Conservation (phyloP, 208 protist genomes). For the Trypanosoma lewisi region DNA sequence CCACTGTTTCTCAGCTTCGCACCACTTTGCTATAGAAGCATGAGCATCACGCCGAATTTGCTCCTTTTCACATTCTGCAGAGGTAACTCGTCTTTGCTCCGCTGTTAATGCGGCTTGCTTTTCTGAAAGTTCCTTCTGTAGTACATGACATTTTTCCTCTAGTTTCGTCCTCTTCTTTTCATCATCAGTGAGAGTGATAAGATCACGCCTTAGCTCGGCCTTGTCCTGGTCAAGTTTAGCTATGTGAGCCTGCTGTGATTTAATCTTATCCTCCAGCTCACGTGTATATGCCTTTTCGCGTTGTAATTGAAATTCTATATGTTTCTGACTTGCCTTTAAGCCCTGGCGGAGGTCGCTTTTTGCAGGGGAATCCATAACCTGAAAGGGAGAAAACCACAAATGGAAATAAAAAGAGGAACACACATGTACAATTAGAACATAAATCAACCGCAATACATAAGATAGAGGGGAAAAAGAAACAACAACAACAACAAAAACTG, state of each 20-base stretch:
- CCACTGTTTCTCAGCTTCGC: constrained; percentile 75
- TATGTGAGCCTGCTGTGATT: constrained; percentile 59
- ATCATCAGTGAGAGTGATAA: constrained; percentile 57
- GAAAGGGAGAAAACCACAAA: not conserved
- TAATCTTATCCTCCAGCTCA: constrained; percentile 72
- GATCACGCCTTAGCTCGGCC: constrained; percentile 73
- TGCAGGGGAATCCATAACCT: constrained; percentile 27
- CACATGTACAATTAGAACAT: not conserved
- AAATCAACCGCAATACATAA: not conserved
- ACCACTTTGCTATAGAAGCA: constrained; percentile 70
- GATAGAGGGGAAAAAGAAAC: not conserved
- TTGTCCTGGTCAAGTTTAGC: constrained; percentile 81
- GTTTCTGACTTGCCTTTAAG: constrained; percentile 63
- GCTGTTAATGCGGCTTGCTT: constrained; percentile 48
- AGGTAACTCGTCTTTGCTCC: constrained; percentile 33
- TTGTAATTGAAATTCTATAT: constrained; percentile 79
- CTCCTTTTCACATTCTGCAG: constrained; percentile 54
- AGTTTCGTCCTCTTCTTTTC: constrained; percentile 56
- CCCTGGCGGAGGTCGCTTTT: constrained; percentile 22
- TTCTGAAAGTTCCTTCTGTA: constrained; percentile 64
- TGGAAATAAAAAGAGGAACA: not conserved
- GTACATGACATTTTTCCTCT: constrained; percentile 58
- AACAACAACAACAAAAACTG: too few species aligned
- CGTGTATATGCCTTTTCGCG: constrained; percentile 60
- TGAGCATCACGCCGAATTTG: constrained; percentile 67